Conservation (phyloP, 2,329 filamentous ascomycete genomes). For the Salinomyces thailandicus region DNA sequence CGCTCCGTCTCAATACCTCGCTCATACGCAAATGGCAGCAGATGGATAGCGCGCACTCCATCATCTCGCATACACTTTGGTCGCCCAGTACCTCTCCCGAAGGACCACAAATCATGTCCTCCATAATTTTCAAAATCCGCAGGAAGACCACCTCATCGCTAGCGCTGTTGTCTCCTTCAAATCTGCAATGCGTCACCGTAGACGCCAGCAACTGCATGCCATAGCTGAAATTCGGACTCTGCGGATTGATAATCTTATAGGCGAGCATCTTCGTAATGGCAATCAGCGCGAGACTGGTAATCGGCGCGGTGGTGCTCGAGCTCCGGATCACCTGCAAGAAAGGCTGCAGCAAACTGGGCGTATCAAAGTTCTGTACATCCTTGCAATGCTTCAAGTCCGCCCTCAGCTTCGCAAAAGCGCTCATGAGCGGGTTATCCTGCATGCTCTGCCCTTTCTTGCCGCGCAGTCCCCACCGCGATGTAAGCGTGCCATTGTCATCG, state of each 20-base stretch:
- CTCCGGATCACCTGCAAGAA: constrained; percentile 95
- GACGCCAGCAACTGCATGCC: constrained; percentile 93
- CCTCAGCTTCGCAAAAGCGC: constrained; percentile 81
- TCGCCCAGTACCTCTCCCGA: constrained; percentile 91
- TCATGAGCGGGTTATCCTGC: constrained; percentile 94
- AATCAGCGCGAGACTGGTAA: constrained; percentile 86
- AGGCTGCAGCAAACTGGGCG: constrained; percentile 76
- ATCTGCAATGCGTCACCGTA: constrained; percentile 93
- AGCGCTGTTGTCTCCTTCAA: constrained; percentile 89
- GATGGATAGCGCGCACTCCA: constrained; percentile 94
- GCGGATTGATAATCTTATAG: constrained; percentile 77
- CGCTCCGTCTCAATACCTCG: constrained; percentile 78
- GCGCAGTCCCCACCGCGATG: constrained; percentile 82
- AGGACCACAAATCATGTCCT: constrained; percentile 90
- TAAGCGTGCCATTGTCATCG: constrained; percentile 40
- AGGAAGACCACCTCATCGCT: constrained; percentile 92
- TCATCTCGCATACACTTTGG: constrained; percentile 98
- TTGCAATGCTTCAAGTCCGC: constrained; percentile 78
- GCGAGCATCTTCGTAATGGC: constrained; percentile 94
- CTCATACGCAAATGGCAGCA: constrained; percentile 90
- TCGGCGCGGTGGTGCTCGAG: constrained; percentile 89
- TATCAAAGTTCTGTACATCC: constrained; percentile 82
- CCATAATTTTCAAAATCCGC: constrained; percentile 93
- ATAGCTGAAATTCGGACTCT: constrained; percentile 76
- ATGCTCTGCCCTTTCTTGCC: constrained; percentile 95